Evolutionary conservation across 1,139 yeast genomes (phyloP), one percentile per base, ranked within the genome.

Genomic region (Pichia sp.): DNA sequence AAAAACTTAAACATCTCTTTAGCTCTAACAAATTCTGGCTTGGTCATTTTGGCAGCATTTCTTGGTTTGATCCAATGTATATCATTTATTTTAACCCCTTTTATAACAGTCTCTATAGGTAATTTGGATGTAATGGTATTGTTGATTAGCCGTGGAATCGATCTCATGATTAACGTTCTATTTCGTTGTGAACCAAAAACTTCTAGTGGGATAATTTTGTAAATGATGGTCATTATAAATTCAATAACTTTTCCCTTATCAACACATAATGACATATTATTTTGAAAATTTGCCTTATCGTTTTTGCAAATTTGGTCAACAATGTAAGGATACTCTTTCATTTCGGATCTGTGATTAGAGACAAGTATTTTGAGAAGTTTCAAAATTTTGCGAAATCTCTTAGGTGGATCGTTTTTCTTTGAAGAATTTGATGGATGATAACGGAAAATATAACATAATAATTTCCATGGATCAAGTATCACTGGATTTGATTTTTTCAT

Each of bases 161-260:
- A 62, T 3, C 59, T 54, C 37, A 71, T 60, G 0, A 86, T 57
- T 0, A 61, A 51, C 0, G 70, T 48, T 59, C 76, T 76, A 58
- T 87, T 88, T 7, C 56, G 51, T 2, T 52, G 52, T 1, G 78
- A 63, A 0, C 96, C 96, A 70, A 85, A 77, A 2, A 77, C 55
- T 10, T 68, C 71, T 3, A 60, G 37, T 0, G 93, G 89, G 30
- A 85, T 66, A 0, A 84, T 50, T 45, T 71, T 73, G 9, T 75
- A 76, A 4, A 77, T 48, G 0, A 79, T 50, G 0, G 69, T 58
- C 3, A 73, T 55, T 1, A 77, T 58, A 53, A 79, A 76, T 40
- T 58, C 63, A 0, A 72, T 55, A 0, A 83, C 79, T 0, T 52
- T 39, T 12, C 55, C 51, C 22, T 61, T 55, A 2, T 61, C 49